phyloP scores from a whole-genome alignment of 805 yeast genomes.

The Wickerhamiella cacticola region DNA sequence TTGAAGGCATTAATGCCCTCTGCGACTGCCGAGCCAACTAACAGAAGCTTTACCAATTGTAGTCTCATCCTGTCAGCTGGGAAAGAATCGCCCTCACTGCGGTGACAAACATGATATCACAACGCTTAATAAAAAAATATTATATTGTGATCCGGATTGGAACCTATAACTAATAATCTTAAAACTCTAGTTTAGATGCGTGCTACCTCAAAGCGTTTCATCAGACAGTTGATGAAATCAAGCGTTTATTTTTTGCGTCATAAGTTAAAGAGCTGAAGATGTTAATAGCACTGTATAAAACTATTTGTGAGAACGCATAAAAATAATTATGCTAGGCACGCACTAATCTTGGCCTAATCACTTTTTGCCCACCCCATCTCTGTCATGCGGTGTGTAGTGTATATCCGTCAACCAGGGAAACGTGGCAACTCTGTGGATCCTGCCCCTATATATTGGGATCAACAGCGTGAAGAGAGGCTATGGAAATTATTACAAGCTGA shows the following conservation, averaged over 20 bases:
- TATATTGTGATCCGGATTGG: too few relatives aligned
- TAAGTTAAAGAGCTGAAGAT: too few relatives aligned
- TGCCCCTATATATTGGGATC: conserved; percentile 25
- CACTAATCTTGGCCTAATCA: background rate
- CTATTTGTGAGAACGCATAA: too few relatives aligned
- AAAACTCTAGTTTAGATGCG: too few relatives aligned
- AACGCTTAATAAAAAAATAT: background rate
- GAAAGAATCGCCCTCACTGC: background rate
- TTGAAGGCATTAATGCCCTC: conserved; percentile 23
- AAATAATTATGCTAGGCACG: too few relatives aligned
- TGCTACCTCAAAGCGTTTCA: too few relatives aligned
- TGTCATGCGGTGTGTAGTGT: conserved; percentile 27
- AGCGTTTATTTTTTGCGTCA: too few relatives aligned
- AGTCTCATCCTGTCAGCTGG: conserved; percentile 7
- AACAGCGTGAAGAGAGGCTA: conserved; percentile 26
- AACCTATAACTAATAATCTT: too few relatives aligned
- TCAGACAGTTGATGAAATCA: too few relatives aligned
- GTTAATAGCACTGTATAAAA: too few relatives aligned
- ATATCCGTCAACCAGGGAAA: conserved; percentile 35
- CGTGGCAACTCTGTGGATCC: conserved; percentile 36
- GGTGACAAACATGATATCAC: background rate
- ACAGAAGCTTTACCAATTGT: conserved; percentile 1
- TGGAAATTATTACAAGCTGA: conserved; percentile 28
- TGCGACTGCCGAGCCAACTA: background rate
- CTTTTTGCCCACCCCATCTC: background rate